Conservation (phyloP, 768 basidiomycete species). For the Psilocybe cyanescens region DNA sequence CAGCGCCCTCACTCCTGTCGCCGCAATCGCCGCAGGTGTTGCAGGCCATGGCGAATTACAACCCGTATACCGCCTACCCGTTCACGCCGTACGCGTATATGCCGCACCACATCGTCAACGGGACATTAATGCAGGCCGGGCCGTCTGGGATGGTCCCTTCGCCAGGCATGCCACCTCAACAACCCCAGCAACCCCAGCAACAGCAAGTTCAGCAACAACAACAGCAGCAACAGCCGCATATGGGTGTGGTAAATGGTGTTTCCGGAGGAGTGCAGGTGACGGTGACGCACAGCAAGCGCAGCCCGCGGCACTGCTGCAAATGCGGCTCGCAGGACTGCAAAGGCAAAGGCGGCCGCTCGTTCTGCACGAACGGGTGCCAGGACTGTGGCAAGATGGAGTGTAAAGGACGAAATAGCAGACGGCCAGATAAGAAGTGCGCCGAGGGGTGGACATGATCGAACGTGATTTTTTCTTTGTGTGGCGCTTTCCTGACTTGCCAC, state of each 20-base stretch:
- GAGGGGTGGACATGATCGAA: slow-evolving; percentile 48
- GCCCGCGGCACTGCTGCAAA: slow-evolving; percentile 79
- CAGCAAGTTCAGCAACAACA: slow-evolving; percentile 14
- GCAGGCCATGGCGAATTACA: slow-evolving; percentile 19
- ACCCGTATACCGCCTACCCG: slow-evolving; percentile 29
- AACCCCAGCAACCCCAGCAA: background rate
- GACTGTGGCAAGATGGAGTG: slow-evolving; percentile 85
- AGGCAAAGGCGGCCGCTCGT: slow-evolving; percentile 77
- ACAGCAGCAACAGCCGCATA: background rate
- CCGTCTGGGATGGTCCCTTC: slow-evolving; percentile 14
- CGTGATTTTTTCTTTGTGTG: background rate
- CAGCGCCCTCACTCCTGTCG: background rate
- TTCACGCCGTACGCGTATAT: slow-evolving; percentile 31
- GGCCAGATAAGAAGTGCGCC: slow-evolving; percentile 75
- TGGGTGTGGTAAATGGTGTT: background rate
- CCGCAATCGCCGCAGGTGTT: slow-evolving; percentile 12
- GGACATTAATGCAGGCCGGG: slow-evolving; percentile 19
- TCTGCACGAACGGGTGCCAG: slow-evolving; percentile 76
- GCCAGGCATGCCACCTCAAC: slow-evolving; percentile 5
- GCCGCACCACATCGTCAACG: slow-evolving; percentile 27
- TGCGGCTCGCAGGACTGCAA: slow-evolving; percentile 83
- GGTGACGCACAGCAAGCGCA: slow-evolving; percentile 53
- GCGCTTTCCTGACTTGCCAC: too few relatives aligned
- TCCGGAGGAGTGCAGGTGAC: background rate
- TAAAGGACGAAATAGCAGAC: slow-evolving; percentile 74